These are phyloP conservation scores for Extremus antarcticus DNA, from an alignment of 495 filamentous ascomycete species.

Conservation along the genomic window DNA sequence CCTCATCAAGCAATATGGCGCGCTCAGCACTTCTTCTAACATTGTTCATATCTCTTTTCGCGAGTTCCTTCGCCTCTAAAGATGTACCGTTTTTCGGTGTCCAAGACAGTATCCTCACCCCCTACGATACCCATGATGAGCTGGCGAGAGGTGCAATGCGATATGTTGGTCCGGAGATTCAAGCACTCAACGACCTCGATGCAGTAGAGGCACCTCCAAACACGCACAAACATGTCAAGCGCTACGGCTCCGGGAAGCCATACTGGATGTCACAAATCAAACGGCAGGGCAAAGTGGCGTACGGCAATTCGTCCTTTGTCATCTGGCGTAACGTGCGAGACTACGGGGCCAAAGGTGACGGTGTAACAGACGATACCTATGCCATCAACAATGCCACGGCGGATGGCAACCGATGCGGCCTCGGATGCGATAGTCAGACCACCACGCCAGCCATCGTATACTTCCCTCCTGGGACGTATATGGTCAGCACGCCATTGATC, in stretches of 20 bases:
- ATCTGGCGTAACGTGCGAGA: constrained; percentile 85
- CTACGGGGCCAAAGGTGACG: constrained; percentile 46
- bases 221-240: constrained; percentile 9
- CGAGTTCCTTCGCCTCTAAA: neutral
- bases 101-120: constrained; percentile 1
- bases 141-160: neutral
- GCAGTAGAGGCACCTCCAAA: constrained; percentile 3
- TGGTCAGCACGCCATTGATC: constrained; percentile 21
- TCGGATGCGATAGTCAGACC: constrained; percentile 73
- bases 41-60: neutral
- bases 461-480: constrained; percentile 29
- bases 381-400: constrained; percentile 83
- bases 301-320: constrained; percentile 42
- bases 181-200: neutral
- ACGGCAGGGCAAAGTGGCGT: constrained; percentile 23
- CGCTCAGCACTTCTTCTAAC: neutral
- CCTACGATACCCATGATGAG: constrained; percentile 1
- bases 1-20: neutral
- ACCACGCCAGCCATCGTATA: constrained; percentile 38
- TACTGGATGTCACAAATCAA: constrained; percentile 18
- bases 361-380: constrained; percentile 69
- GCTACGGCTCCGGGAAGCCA: constrained; percentile 9
- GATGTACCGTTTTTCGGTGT: neutral
- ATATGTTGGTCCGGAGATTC: constrained; percentile 1
- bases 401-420: constrained; percentile 64